A percentile compares a stretch with the other conserved stretches of the same genome.
phyloP scores from a whole-genome alignment of 495 filamentous ascomycete genomes.

The Cladorrhinum samala region DNA sequence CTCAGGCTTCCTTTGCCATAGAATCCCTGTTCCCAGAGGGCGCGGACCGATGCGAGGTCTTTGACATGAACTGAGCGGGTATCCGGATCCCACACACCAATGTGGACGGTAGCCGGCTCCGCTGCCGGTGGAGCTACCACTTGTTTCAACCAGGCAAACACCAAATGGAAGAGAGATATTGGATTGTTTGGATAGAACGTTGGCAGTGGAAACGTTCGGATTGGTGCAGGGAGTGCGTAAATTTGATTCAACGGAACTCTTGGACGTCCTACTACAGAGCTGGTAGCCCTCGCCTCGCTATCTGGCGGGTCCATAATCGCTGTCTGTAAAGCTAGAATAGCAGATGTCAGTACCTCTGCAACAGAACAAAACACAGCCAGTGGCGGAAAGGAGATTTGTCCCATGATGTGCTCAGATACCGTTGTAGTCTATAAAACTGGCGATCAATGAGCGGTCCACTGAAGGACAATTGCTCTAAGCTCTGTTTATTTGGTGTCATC shows the following conservation, averaged over 20 bases:
- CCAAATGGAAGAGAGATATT: conserved; percentile 72
- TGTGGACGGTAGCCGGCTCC: conserved; percentile 61
- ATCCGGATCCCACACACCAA: conserved; percentile 67
- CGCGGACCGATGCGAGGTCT: conserved; percentile 64
- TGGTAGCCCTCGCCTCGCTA: conserved; percentile 13
- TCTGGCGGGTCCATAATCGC: background rate
- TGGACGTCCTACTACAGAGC: conserved; percentile 13
- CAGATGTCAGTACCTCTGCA: no score
- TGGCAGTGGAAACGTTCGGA: conserved; percentile 75
- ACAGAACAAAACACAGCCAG: no score
- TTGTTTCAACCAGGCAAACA: conserved; percentile 68
- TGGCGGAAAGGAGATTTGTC: no score
- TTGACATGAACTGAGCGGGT: conserved; percentile 83
- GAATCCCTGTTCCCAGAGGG: conserved; percentile 91
- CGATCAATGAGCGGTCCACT: conserved; percentile 41
- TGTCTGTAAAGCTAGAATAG: background rate
- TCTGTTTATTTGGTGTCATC: conserved; percentile 55
- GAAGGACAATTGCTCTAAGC: conserved; percentile 59
- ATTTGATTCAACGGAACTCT: conserved; percentile 53
- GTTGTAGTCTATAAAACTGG: conserved; percentile 91
- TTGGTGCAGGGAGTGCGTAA: conserved; percentile 72
- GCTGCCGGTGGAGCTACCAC: conserved; percentile 57
- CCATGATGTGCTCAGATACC: conserved; percentile 73
- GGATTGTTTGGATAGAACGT: conserved; percentile 89
- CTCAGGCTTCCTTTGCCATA: conserved; percentile 92